phyloP scores from a whole-genome alignment of 2,329 filamentous ascomycete species.

The Talaromyces sp. region DNA sequence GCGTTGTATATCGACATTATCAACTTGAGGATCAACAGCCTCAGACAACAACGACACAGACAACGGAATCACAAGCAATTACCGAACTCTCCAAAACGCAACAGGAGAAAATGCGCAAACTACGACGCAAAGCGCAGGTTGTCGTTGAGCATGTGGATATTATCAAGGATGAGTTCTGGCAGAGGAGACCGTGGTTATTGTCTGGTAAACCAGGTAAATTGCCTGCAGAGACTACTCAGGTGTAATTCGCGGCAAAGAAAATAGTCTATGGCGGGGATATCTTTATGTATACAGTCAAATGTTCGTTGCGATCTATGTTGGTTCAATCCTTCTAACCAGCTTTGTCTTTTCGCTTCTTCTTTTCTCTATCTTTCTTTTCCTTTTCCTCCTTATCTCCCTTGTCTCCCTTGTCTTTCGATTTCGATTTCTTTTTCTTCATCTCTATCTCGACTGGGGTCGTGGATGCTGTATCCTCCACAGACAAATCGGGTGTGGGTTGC shows the following conservation, averaged over 20 bases:
- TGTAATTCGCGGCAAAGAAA: conserved; percentile 19
- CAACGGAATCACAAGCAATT: conserved; percentile 25
- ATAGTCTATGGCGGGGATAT: conserved; percentile 15
- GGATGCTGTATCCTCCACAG: conserved; percentile 10
- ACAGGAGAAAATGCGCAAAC: conserved; percentile 76
- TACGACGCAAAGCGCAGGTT: conserved; percentile 73
- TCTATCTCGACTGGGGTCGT: conserved; percentile 18
- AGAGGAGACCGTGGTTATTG: conserved; percentile 76
- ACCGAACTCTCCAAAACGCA: conserved; percentile 70
- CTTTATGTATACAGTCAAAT: conserved; percentile 14
- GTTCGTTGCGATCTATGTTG: background rate
- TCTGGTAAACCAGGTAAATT: conserved; percentile 70
- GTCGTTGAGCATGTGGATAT: conserved; percentile 85
- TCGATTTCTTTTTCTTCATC: conserved; percentile 21
- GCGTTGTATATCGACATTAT: conserved; percentile 82
- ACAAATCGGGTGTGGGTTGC: background rate
- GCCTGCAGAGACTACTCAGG: conserved; percentile 48
- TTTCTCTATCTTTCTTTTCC: conserved; percentile 32
- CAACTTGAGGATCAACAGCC: conserved; percentile 61
- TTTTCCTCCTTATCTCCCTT: conserved; percentile 33
- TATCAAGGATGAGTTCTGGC: conserved; percentile 94
- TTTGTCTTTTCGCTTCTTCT: conserved; percentile 24
- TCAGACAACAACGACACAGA: conserved; percentile 48
- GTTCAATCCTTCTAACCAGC: background rate
- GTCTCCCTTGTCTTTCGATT: conserved; percentile 26